Evolutionary conservation across 2,329 filamentous ascomycete species (phyloP).

Genomic region (Apiospora kogelbergensis): DNA sequence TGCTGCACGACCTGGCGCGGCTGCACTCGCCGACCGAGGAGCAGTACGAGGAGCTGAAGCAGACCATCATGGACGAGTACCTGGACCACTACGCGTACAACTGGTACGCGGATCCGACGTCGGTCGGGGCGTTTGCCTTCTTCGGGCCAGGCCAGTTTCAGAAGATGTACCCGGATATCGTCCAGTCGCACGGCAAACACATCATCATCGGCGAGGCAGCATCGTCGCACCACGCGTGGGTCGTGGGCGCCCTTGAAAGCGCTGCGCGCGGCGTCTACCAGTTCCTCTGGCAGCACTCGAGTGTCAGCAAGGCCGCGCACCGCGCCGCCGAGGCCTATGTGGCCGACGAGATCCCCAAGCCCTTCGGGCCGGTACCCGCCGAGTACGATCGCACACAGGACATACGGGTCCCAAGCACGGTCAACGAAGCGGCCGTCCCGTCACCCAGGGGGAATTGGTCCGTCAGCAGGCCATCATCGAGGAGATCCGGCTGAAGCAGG

Average conservation of each 20-base stretch:
- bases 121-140: slow-evolving; percentile 32
- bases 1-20: slow-evolving; percentile 28
- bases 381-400: background rate
- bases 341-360: background rate
- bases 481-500: background rate
- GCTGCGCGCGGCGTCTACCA: slow-evolving; percentile 16
- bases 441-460: background rate
- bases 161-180: slow-evolving; percentile 26
- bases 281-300: background rate
- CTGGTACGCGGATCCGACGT: slow-evolving; percentile 30
- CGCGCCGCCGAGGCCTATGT: background rate
- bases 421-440: background rate
- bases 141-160: slow-evolving; percentile 35
- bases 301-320: background rate
- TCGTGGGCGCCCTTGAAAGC: slow-evolving; percentile 31
- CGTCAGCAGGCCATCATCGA: background rate
- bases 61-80: slow-evolving; percentile 14
- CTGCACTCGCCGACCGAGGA: slow-evolving; percentile 22
- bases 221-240: slow-evolving; percentile 33
- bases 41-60: slow-evolving; percentile 3
- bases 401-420: background rate
- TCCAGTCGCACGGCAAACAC: slow-evolving; percentile 23
- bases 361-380: background rate
- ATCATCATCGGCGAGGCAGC: slow-evolving; percentile 31
- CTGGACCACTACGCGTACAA: slow-evolving; percentile 27